phyloP scores from a whole-genome alignment of 2,329 filamentous ascomycete genomes.

The Ceratocystis colombiana region DNA sequence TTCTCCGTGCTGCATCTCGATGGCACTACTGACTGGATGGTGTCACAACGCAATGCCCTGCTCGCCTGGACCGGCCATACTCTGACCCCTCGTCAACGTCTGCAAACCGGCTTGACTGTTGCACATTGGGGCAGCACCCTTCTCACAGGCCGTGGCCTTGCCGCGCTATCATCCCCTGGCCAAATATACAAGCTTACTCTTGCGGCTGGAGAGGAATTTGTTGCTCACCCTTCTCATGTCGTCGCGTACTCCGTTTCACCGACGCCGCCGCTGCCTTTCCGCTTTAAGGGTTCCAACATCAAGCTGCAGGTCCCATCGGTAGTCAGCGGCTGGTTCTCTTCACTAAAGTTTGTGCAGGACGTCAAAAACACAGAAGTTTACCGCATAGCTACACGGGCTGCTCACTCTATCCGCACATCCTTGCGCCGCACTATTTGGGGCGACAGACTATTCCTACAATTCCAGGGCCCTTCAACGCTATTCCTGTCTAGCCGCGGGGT shows the following conservation, averaged over 20 bases:
- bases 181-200: conserved; percentile 81
- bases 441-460: conserved; percentile 82
- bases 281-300: conserved; percentile 65
- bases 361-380: conserved; percentile 64
- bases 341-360: conserved; percentile 60
- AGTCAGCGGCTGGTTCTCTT: conserved; percentile 53
- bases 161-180: conserved; percentile 74
- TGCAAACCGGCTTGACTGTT: conserved; percentile 64
- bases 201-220: conserved; percentile 74
- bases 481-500: conserved; percentile 81
- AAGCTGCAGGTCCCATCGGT: conserved; percentile 67
- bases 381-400: conserved; percentile 53
- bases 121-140: conserved; percentile 88
- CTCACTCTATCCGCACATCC: conserved; percentile 64
- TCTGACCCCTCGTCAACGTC: conserved; percentile 60
- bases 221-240: conserved; percentile 83
- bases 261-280: conserved; percentile 68
- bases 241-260: conserved; percentile 77
- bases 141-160: conserved; percentile 75
- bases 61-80: conserved; percentile 96
- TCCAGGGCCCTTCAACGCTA: conserved; percentile 75
- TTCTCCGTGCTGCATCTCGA: conserved; percentile 84
- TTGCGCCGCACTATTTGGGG: conserved; percentile 81
- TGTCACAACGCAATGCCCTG: conserved; percentile 75
- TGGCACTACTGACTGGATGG: conserved; percentile 90